Evolutionary conservation across 129 eudicot genomes (phyloP).

Genomic region (Chrysanthemum makinoi): DNA sequence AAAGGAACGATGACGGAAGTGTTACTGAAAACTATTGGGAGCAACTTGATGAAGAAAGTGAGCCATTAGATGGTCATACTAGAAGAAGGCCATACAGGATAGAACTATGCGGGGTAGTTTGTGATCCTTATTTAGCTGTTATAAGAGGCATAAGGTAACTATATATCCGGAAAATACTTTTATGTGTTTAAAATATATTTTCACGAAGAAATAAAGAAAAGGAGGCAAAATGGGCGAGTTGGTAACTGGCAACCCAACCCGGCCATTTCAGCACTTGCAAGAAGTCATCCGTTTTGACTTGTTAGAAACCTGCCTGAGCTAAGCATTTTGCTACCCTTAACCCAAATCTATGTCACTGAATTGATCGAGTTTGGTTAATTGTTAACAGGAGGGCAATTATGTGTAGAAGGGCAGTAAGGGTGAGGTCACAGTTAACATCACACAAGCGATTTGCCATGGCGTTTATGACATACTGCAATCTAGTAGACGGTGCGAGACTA

Average conservation of each 20-base stretch:
- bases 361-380: constrained; percentile 3
- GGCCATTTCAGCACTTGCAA: no score
- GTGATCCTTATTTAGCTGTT: constrained; percentile 96
- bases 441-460: constrained; percentile 97
- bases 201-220: background rate
- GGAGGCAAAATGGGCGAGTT: background rate
- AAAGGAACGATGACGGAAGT: constrained; percentile 55
- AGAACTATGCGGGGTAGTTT: constrained; percentile 89
- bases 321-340: background rate
- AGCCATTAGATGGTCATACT: constrained; percentile 44
- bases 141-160: constrained; percentile 85
- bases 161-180: background rate
- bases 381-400: constrained; percentile 82
- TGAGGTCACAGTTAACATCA: constrained; percentile 83
- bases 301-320: background rate
- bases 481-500: constrained; percentile 85
- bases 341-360: background rate
- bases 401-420: constrained; percentile 96
- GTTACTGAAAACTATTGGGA: constrained; percentile 93
- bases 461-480: constrained; percentile 70
- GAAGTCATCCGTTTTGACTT: background rate
- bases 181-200: background rate
- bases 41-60: constrained; percentile 75
- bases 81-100: constrained; percentile 88
- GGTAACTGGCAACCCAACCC: background rate